Evolutionary conservation across 2,329 filamentous ascomycete genomes (phyloP), one percentile per base, ranked within the genome.

Genomic region (Colletotrichum gloeosporioides): DNA sequence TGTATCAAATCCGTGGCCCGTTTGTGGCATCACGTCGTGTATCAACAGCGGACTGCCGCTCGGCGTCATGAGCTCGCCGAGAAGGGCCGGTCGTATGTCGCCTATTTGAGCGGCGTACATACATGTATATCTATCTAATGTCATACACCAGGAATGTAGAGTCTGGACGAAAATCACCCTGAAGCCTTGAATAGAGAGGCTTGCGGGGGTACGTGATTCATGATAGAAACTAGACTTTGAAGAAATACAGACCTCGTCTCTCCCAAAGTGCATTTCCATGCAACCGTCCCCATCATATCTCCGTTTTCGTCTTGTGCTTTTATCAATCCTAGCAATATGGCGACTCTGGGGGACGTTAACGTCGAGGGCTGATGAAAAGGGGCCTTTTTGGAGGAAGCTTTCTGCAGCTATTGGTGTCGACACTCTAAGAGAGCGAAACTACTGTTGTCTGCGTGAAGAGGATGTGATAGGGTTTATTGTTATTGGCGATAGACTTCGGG

Each of bases 101-200:
- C 73, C 64, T 49, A 27, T 27, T 65, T 73, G 70, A 71, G 73
- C 73, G 27, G 44, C 73, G 63, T 73, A 69, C 64, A 59, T 76
- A 76, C 57, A 73, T 73, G 73, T 76, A 76, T 76, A 76, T 76
- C 57, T 76, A 76, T 76, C 57, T 76, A 76, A 76, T 73, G 73
- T 59, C 69, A 76, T 64, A 71, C 44, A n/a, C 61, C 69, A 61
- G 70, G 70, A 63, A 59, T 59, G 31, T 65, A 61, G 55, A 57
- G 34, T 57, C 70, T 53, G 57, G 70, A 61, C 57, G 64, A 64
- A 57, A 36, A 73, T 59, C 70, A 61, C 34, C 63, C 53, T 57
- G 29, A 34, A 39, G 71, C 70, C 70, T 57, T 73, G 73, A 63
- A 59, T 15, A 63, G 36, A 36, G 27, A 69, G 57, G 73, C 63